phyloP scores from a whole-genome alignment of 1,139 yeast genomes.

The Blastobotrys indianensis region DNA sequence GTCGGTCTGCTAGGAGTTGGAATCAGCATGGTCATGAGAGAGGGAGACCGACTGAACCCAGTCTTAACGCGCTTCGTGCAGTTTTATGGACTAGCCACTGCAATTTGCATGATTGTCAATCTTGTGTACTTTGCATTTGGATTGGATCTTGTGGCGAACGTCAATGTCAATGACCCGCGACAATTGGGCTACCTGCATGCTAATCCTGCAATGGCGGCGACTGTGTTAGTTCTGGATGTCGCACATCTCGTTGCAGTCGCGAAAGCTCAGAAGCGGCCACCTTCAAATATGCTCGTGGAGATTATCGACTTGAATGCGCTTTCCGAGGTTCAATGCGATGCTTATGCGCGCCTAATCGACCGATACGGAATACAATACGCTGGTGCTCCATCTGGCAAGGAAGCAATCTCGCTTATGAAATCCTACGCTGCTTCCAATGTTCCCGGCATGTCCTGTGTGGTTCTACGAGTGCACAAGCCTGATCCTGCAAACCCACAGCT shows the following conservation, averaged over 20 bases:
- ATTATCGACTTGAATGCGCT: conserved; percentile 32
- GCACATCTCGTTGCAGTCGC: conserved; percentile 21
- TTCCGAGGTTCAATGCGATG: conserved; percentile 33
- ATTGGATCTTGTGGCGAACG: conserved; percentile 2
- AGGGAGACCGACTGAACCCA: conserved; percentile 25
- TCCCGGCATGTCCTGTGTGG: conserved; percentile 35
- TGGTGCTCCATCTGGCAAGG: conserved; percentile 37
- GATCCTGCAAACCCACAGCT: background rate
- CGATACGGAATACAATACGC: conserved; percentile 33
- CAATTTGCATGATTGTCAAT: conserved; percentile 17
- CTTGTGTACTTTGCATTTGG: conserved; percentile 23
- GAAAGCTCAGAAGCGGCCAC: conserved; percentile 24
- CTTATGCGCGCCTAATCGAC: conserved; percentile 39
- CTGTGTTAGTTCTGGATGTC: conserved; percentile 20
- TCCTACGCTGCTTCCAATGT: conserved; percentile 34
- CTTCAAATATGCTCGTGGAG: conserved; percentile 34
- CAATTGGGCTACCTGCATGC: conserved; percentile 13
- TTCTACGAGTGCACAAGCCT: conserved; percentile 35
- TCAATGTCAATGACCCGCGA: background rate
- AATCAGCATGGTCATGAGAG: conserved; percentile 22
- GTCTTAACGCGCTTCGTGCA: conserved; percentile 20
- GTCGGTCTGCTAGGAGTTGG: conserved; percentile 26
- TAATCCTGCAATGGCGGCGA: conserved; percentile 27
- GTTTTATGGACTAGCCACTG: conserved; percentile 21
- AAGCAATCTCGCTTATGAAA: conserved; percentile 38